phyloP scores from a whole-genome alignment of 148 eudicot species.

The Talinum fruticosum region DNA sequence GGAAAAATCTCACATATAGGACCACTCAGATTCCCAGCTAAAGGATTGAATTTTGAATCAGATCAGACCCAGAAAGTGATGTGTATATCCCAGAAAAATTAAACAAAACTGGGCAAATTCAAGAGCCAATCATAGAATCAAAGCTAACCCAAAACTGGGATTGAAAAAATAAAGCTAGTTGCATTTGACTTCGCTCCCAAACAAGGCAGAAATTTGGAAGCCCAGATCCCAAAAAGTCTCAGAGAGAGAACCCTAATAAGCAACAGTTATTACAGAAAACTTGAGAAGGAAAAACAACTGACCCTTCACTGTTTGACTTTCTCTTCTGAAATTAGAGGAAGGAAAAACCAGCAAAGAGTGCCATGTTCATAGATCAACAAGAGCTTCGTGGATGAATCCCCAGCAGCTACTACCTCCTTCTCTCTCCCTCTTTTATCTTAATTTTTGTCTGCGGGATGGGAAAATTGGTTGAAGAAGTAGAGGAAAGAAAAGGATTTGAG shows the following conservation, averaged over 20 bases:
- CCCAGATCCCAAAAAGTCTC: slow-evolving; percentile 25
- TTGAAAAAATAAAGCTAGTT: neutral
- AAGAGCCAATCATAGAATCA: slow-evolving; percentile 12
- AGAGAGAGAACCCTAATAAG: slow-evolving; percentile 18
- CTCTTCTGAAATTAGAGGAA: slow-evolving; percentile 1
- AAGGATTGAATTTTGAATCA: slow-evolving; percentile 17
- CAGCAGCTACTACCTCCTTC: neutral
- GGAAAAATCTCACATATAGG: slow-evolving; percentile 22
- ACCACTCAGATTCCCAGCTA: slow-evolving; percentile 19
- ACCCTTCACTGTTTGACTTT: slow-evolving; percentile 28
- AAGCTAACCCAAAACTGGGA: slow-evolving; percentile 8
- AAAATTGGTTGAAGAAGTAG: slow-evolving; percentile 6
- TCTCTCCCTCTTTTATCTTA: neutral
- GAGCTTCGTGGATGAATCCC: neutral
- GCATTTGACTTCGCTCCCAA: slow-evolving; percentile 25
- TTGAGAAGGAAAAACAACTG: slow-evolving; percentile 4
- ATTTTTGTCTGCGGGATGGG: slow-evolving; percentile 4
- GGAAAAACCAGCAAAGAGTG: neutral
- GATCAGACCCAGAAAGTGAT: slow-evolving; percentile 29
- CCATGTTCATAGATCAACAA: neutral
- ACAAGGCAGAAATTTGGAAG: slow-evolving; percentile 1
- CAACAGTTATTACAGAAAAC: slow-evolving; percentile 10
- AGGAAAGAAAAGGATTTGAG: slow-evolving; percentile 6
- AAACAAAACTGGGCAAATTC: neutral
- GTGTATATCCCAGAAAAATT: neutral